These are phyloP conservation scores for Pseudocohnilembus persalinus DNA, from an alignment of 169 alveolate species.

Conservation along the genomic window DNA sequence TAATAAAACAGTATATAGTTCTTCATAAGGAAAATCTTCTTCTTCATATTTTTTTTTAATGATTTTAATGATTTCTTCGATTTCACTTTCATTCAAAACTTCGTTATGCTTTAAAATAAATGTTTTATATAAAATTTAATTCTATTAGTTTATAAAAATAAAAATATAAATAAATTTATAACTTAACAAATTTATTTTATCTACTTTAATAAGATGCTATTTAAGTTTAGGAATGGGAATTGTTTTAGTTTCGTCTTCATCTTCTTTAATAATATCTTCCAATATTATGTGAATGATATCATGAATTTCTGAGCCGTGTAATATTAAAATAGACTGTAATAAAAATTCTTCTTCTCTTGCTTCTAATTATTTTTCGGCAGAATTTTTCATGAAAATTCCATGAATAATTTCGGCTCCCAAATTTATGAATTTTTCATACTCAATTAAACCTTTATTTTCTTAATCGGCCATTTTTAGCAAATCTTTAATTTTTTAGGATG, in stretches of 20 bases:
- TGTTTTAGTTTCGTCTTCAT: slow-evolving; percentile 36
- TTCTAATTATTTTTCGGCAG: slow-evolving; percentile 28
- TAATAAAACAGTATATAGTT: slow-evolving; percentile 3
- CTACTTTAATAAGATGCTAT: slow-evolving; percentile 30
- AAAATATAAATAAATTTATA: background rate
- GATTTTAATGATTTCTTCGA: slow-evolving; percentile 1
- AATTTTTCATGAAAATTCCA: slow-evolving; percentile 38
- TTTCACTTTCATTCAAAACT: slow-evolving; percentile 14
- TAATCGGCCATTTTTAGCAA: slow-evolving; percentile 30
- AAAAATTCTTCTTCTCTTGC: slow-evolving; percentile 47
- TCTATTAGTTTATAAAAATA: background rate
- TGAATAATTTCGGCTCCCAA: slow-evolving; percentile 43
- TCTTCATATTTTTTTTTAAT: slow-evolving; percentile 6
- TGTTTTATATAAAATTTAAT: too few species aligned
- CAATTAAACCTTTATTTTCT: slow-evolving; percentile 30
- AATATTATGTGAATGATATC: slow-evolving; percentile 9
- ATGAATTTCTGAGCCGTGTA: slow-evolving; percentile 22
- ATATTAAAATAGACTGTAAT: slow-evolving; percentile 29
- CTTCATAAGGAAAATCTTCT: slow-evolving; percentile 21
- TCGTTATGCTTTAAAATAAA: slow-evolving; percentile 1
- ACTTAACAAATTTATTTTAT: background rate
- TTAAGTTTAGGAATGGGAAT: slow-evolving; percentile 13
- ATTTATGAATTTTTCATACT: slow-evolving; percentile 28
- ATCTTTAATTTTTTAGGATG: too few species aligned
- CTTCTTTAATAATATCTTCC: slow-evolving; percentile 12